A percentile compares a stretch with the other conserved stretches of the same genome.
Conservation (phyloP, 345 rosid species). For the Limnanthes douglasii region DNA sequence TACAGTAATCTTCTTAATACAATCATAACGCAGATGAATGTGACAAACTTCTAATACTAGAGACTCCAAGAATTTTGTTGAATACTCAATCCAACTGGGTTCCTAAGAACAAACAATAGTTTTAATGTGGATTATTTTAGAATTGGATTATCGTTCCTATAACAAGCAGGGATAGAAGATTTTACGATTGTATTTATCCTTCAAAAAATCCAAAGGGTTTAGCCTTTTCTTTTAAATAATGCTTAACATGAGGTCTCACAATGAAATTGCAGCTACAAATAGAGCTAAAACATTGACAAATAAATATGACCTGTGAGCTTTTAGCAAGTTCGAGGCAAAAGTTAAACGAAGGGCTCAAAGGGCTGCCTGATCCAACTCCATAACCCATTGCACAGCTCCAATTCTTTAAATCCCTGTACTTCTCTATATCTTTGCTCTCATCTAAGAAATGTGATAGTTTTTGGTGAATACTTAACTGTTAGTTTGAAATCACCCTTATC, state of each 20-base stretch:
- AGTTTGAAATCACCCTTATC: neutral
- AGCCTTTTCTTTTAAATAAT: too few relatives aligned
- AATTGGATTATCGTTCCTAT: neutral
- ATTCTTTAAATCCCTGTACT: slow-evolving; percentile 42
- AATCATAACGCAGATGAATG: too few relatives aligned
- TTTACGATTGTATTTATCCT: too few relatives aligned
- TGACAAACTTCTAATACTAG: too few relatives aligned
- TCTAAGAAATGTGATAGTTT: slow-evolving; percentile 31
- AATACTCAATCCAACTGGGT: neutral
- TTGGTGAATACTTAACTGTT: too few relatives aligned
- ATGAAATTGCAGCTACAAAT: neutral
- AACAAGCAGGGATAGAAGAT: neutral
- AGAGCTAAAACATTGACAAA: neutral
- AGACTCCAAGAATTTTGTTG: neutral
- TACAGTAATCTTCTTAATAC: too few relatives aligned
- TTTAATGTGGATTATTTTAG: neutral
- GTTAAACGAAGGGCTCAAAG: slow-evolving; percentile 79
- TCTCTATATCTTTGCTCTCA: slow-evolving; percentile 31
- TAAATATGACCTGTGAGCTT: slow-evolving; percentile 51
- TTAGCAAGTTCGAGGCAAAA: slow-evolving; percentile 70
- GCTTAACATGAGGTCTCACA: too few relatives aligned
- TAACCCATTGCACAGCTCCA: slow-evolving; percentile 91
- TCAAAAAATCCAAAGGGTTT: too few relatives aligned
- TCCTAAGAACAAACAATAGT: neutral
- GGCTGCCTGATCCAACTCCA: slow-evolving; percentile 74